Conservation (phyloP, 805 yeast genomes). For the Candida glaebosa region DNA sequence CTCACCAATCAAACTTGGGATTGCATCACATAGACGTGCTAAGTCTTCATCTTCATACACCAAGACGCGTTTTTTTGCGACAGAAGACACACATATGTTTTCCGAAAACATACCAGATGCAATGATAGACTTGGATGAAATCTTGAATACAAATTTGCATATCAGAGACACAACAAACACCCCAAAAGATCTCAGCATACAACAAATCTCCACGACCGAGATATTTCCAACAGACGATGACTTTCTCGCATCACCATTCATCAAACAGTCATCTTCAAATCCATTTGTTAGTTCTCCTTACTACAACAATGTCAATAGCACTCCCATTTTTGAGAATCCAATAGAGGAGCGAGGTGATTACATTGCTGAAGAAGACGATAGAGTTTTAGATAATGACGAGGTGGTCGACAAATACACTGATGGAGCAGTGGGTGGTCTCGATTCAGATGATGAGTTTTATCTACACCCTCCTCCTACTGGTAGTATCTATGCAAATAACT, state of each 20-base stretch:
- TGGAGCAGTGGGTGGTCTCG: conserved; percentile 2
- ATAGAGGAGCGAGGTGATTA: conserved; percentile 22
- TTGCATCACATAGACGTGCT: background rate
- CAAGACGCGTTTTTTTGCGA: conserved; percentile 9
- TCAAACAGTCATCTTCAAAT: conserved; percentile 15
- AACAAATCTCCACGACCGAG: conserved; percentile 3
- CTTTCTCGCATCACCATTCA: conserved; percentile 29
- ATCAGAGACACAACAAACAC: conserved; percentile 16
- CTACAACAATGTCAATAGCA: conserved; percentile 3
- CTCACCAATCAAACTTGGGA: conserved; percentile 29
- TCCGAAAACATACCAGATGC: conserved; percentile 32
- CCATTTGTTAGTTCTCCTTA: conserved; percentile 17
- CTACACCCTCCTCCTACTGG: conserved; percentile 20
- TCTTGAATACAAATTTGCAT: conserved; percentile 29
- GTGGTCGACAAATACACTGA: conserved; percentile 1
- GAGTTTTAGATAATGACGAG: conserved; percentile 5
- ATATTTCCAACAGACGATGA: conserved; percentile 20
- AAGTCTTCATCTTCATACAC: conserved; percentile 1
- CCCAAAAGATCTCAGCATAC: background rate
- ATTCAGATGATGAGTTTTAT: conserved; percentile 11
- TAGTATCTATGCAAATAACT: conserved; percentile 20
- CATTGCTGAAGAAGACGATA: conserved; percentile 18
- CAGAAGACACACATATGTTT: conserved; percentile 7
- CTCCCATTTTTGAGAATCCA: conserved; percentile 25
- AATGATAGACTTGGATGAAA: conserved; percentile 38